Base-by-base conservation (phyloP, 257 asterid species). In the Solanum okadae region DNA sequence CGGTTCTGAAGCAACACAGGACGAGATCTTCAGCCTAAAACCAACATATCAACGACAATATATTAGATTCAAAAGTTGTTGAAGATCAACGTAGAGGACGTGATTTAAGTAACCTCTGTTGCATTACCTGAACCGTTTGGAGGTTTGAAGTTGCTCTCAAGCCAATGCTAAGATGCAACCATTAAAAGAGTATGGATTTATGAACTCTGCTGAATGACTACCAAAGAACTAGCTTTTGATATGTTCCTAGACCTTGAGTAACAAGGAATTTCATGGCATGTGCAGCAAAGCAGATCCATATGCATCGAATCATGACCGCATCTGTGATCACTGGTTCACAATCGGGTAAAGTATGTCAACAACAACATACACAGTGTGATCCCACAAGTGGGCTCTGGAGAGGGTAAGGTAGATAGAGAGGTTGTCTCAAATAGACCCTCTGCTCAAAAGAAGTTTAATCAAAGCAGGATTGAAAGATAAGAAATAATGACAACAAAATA, bases 241-340 rank as follows among this genome's bases (percentile, higher is more conserved):
- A 56, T 75, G 85, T 38, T 14, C 61, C 70, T 44, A 93, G 88
- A 35, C 79, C 90, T 67, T 87, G 92, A 89, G 89, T 76, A 88
- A 89, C 91, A 68, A 93, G 76, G 78, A 93, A 90, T 92, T 95
- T 95, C 75, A 91, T 37, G 68, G 92, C 86, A 78, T 92, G 93
- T 70, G 97, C 98, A 88, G 92, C 77, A 25, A 93, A 70, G 90
- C 95, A 91, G 83, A 93, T 88, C 71, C 92, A 91, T 89, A 95
- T 87, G 93, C 98, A 95, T 92, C 92, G 90, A 84, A 89, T 86
- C 90, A 89, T 90, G 77, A 23, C 31, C 12, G 98, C 92, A 88
- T 91, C 88, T 5, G 96, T 89, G 86, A 91, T 86, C 87, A 94
- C 98, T 94, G 91, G 78, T 79, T 87, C 88, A 90, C 79, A 20